Base-by-base conservation (phyloP, 2,329 filamentous ascomycete genomes). In the Cyanodermella asteris region DNA sequence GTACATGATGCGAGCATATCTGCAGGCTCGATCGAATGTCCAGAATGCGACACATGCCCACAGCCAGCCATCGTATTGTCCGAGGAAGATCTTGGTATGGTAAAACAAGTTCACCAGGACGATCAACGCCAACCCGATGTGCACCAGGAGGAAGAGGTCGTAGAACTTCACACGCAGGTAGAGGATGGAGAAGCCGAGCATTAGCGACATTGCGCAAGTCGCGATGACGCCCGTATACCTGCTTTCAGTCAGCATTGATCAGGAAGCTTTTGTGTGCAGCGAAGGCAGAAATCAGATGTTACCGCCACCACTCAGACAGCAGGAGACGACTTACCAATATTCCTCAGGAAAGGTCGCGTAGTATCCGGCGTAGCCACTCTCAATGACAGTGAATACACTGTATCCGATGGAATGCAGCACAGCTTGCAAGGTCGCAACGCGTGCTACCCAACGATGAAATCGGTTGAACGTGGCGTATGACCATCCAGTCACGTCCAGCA, bases 61-160 rank as follows among this genome's bases (percentile, higher is more conserved):
- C 0, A 59, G 31, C 56, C 56, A 63, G 6, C 43, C 36, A 30
- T 60, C 55, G 26, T 60, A 57, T 18, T 44, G 38, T 1, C 35
- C 25, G 31, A 50, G 56, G 7, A 72, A 23, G 8, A 28, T 20
- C 11, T 26, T 27, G n/a, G 47, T 31, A 25, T 51, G 47, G 24
- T 46, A 46, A 37, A 38, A 50, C n/a, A 33, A 46, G 0, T 43
- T 46, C 1, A 35, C 38, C 5, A 48, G 23, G 2, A 39, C 31
- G n/a, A 49, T 27, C 6, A 46, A 29, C 1, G 42, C 38, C 1
- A 49, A 18, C 7, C 42, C 16, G 17, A 49, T 40, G 30, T 49
- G 45, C 15, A 28, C 21, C 11, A 43, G 30, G 11, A 50, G 35
- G 32, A 51, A 50, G 6, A 44, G 16, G 30, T 51, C 47, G 28